Conservation (phyloP, 1,284 basidiomycete genomes). For the Papiliotrema terrestris region DNA sequence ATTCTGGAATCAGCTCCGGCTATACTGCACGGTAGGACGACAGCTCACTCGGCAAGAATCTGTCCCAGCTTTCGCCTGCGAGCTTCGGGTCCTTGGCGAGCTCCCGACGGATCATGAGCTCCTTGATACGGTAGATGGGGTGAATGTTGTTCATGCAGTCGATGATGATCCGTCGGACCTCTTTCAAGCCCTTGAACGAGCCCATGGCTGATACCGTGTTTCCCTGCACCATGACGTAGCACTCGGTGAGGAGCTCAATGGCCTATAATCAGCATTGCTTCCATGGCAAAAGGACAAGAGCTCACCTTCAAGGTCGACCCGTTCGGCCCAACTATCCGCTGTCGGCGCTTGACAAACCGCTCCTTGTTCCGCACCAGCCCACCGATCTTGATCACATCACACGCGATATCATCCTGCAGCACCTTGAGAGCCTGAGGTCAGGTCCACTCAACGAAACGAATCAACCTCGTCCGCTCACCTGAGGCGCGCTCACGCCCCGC, state of each 20-base stretch:
- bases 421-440: conserved; percentile 76
- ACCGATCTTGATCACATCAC: conserved; percentile 98
- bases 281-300: not conserved
- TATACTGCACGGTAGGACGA: too few relatives aligned
- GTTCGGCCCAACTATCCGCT: conserved; percentile 94
- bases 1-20: conserved; percentile 52
- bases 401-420: conserved; percentile 83
- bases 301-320: conserved; percentile 91
- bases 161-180: conserved; percentile 88
- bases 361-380: conserved; percentile 94
- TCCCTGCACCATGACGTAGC: conserved; percentile 97
- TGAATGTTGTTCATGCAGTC: conserved; percentile 99
- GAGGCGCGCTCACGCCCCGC: conserved; percentile 71
- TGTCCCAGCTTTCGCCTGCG: conserved; percentile 90
- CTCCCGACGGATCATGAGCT: conserved; percentile 98
- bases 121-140: conserved; percentile 99
- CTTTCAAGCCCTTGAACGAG: conserved; percentile 88
- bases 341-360: conserved; percentile 90
- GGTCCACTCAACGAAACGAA: not conserved
- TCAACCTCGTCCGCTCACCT: conserved; percentile 25
- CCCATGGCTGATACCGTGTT: conserved; percentile 99
- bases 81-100: conserved; percentile 97
- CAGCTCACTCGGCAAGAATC: conserved; percentile 75
- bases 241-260: conserved; percentile 93
- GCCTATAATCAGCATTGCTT: conserved; percentile 58